Evolutionary conservation across 2,329 filamentous ascomycete genomes (phyloP), one percentile per base, ranked within the genome.

Genomic region (Shiraia bambusicola): DNA sequence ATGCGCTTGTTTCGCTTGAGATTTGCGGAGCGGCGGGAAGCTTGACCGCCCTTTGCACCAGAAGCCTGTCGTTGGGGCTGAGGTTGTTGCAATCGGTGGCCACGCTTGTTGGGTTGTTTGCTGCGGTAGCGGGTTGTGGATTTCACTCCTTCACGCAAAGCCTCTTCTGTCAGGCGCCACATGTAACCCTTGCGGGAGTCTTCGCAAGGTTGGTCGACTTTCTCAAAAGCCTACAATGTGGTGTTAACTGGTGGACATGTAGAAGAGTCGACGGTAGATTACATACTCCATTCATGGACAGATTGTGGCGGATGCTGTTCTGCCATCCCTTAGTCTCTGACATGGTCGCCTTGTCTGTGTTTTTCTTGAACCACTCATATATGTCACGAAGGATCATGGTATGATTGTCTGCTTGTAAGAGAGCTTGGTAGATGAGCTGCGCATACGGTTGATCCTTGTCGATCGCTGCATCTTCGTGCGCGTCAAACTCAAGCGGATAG

Each of bases 231-330:
- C 76, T 81, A n/a, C n/a, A n/a, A n/a, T n/a, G 40, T 15, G 11
- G 10, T 36, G 14, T 31, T 14, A 17, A 4, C 8, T 15, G 9
- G 7, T 10, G 3, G 9, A 5, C 15, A 10, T 11, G 9, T 16
- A 43, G 24, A 34, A 49, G 41, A 26, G 42, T 14, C 29, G 12
- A 30, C 4, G 22, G 16, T n/a, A n/a, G n/a, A n/a, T n/a, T n/a
- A 47, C 82, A 71, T 81, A 96, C 92, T 47, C 79, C 78, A 58
- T 97, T 97, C 91, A 97, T 96, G 34, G 89, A 95, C 6, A 97
- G 74, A 56, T 97, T 97, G 67, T 97, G 92, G 2, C 92, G 82
- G 52, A 97, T 94, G 65, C 88, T 95, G 69, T 96, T 97, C 70
- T 92, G 87, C 92, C 92, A 97, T 8, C 91, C 92, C 31, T 68